phyloP scores from a whole-genome alignment of 352 stramenopile species.

The Phytophthora sojae region DNA sequence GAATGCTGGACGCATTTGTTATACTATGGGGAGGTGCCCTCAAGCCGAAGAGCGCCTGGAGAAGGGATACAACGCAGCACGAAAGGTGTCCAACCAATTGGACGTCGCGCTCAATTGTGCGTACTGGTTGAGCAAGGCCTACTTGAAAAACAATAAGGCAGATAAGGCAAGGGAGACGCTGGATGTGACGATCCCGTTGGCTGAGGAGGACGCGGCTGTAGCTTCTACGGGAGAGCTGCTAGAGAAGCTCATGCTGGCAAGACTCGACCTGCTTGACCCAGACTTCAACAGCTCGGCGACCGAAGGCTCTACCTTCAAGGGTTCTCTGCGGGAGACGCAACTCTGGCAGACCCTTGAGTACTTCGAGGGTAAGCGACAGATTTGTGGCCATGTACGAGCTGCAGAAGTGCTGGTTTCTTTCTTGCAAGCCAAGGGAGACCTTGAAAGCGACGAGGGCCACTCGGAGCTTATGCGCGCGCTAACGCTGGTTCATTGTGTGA shows the following conservation, averaged over 20 bases:
- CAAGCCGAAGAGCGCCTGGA: constrained; percentile 57
- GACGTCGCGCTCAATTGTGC: constrained; percentile 56
- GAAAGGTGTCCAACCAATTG: constrained; percentile 28
- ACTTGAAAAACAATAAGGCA: constrained; percentile 39
- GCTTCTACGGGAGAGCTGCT: constrained; percentile 44
- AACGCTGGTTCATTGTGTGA: constrained; percentile 46
- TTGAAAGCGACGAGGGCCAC: background rate
- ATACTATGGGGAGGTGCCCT: constrained; percentile 55
- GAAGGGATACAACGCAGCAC: constrained; percentile 43
- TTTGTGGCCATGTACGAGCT: constrained; percentile 56
- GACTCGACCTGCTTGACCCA: constrained; percentile 55
- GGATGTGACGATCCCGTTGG: constrained; percentile 31
- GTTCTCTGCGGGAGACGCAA: constrained; percentile 31
- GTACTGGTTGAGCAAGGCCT: constrained; percentile 64
- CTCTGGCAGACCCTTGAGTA: constrained; percentile 53
- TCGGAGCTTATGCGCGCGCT: constrained; percentile 45
- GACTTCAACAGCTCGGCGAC: constrained; percentile 4
- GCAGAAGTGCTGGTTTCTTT: constrained; percentile 39
- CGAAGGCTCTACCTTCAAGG: constrained; percentile 11
- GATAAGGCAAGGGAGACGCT: constrained; percentile 40
- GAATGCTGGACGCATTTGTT: constrained; percentile 67
- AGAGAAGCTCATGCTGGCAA: constrained; percentile 57
- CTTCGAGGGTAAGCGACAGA: constrained; percentile 55
- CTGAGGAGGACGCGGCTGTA: constrained; percentile 28
- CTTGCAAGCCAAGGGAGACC: constrained; percentile 18